Conservation (phyloP, 176 grass and related monocot genomes). For the Puya raimondii region DNA sequence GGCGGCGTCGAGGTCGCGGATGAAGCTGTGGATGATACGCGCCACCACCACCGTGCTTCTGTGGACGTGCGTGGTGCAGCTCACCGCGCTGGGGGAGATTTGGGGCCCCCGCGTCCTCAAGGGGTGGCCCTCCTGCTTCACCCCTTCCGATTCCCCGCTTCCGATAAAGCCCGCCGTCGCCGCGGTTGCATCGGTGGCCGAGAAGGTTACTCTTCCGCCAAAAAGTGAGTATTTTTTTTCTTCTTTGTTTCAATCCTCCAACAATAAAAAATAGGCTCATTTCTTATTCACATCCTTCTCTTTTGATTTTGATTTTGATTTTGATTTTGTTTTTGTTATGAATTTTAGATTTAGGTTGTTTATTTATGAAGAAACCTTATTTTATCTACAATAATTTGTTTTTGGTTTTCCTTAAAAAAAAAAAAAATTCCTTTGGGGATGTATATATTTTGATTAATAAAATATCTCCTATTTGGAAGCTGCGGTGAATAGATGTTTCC, state of each 20-base stretch:
- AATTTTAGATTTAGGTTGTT: too few species aligned
- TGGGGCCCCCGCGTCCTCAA: conserved; percentile 49
- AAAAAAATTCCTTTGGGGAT: too few species aligned
- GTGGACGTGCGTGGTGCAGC: conserved; percentile 70
- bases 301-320: too few species aligned
- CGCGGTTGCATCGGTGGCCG: neutral
- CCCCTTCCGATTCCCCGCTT: conserved; percentile 31
- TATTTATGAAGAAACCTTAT: too few species aligned
- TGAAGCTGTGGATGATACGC: conserved; percentile 68
- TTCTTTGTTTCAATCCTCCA: neutral
- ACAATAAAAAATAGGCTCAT: too few species aligned
- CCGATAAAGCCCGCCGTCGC: conserved; percentile 10
- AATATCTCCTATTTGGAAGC: too few species aligned
- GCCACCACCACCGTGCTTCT: conserved; percentile 65
- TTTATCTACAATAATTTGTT: too few species aligned
- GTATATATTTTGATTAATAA: too few species aligned
- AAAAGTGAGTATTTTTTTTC: conserved; percentile 50
- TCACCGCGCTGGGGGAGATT: conserved; percentile 50
- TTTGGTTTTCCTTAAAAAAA: too few species aligned
- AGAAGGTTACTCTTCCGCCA: conserved; percentile 40
- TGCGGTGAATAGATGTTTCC: too few species aligned
- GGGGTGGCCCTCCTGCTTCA: conserved; percentile 62
- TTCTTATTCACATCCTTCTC: too few species aligned
- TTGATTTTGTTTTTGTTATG: too few species aligned
- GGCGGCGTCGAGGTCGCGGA: conserved; percentile 31